These are phyloP conservation scores for Fusarium bulbicola DNA, from an alignment of 2,329 filamentous ascomycete genomes.

Conservation along the genomic window DNA sequence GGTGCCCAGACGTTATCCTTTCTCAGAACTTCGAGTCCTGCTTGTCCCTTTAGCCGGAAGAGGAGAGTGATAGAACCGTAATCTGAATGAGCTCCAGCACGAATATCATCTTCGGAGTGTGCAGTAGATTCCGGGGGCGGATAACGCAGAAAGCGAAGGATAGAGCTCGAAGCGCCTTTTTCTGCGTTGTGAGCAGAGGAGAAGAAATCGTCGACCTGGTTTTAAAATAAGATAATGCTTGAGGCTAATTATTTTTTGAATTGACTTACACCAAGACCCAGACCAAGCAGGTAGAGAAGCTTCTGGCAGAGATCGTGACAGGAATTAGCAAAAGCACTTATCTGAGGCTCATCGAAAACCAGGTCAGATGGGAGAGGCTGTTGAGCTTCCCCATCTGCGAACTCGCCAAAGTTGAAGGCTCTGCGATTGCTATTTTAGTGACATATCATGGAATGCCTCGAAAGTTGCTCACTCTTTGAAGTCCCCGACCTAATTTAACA, in stretches of 20 bases:
- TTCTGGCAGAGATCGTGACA: constrained; percentile 79
- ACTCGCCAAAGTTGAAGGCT: constrained; percentile 92
- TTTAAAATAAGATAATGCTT: constrained; percentile 1
- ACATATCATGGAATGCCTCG: neutral
- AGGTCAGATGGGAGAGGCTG: constrained; percentile 80
- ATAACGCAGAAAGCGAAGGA: constrained; percentile 78
- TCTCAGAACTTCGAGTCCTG: constrained; percentile 84
- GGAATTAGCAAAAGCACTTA: constrained; percentile 72
- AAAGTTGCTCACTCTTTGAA: constrained; percentile 77
- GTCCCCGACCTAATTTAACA: constrained; percentile 70
- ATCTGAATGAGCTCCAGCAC: constrained; percentile 92
- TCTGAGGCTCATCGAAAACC: constrained; percentile 63
- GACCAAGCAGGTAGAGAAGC: constrained; percentile 79
- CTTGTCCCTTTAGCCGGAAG: constrained; percentile 86
- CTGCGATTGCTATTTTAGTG: constrained; percentile 53
- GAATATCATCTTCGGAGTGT: constrained; percentile 68
- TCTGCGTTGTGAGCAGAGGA: constrained; percentile 58
- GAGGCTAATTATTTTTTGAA: neutral
- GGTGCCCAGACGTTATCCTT: constrained; percentile 65
- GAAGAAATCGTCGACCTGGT: constrained; percentile 62
- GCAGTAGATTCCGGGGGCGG: constrained; percentile 60
- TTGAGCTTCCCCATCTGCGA: constrained; percentile 71
- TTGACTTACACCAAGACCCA: constrained; percentile 71
- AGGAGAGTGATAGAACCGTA: constrained; percentile 79
- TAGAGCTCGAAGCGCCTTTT: constrained; percentile 62